phyloP scores from a whole-genome alignment of 2,329 filamentous ascomycete species.

The Aspergillus arachidicola region DNA sequence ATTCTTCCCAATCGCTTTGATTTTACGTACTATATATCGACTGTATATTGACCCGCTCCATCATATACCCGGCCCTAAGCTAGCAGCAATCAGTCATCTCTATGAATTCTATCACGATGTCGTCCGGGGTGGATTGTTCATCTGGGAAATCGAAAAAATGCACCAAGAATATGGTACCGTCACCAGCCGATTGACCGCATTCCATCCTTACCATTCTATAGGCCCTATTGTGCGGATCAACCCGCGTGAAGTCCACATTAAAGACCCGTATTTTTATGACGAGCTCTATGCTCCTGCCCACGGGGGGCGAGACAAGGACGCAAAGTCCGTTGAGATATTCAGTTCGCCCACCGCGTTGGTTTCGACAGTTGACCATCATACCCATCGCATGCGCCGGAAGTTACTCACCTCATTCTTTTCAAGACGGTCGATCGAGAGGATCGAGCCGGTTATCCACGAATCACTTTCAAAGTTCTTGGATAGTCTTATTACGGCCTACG shows the following conservation, averaged over 20 bases:
- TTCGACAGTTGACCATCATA: conserved; percentile 42
- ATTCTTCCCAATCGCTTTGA: too few relatives aligned
- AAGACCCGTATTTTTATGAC: conserved; percentile 38
- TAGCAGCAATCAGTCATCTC: conserved; percentile 30
- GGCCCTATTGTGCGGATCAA: conserved; percentile 42
- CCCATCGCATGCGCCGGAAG: conserved; percentile 34
- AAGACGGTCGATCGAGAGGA: too few relatives aligned
- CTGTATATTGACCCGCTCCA: conserved; percentile 36
- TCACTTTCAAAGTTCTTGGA: too few relatives aligned
- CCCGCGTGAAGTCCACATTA: conserved; percentile 40
- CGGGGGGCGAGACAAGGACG: conserved; percentile 28
- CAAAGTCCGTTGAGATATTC: conserved; percentile 15
- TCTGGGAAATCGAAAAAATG: conserved; percentile 25
- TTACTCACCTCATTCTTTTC: too few relatives aligned
- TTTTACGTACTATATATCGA: conserved; percentile 19
- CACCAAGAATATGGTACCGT: conserved; percentile 31
- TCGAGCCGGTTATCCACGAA: too few relatives aligned
- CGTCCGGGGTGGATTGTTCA: conserved; percentile 25
- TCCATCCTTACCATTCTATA: conserved; percentile 2
- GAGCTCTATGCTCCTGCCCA: conserved; percentile 30
- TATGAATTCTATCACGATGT: conserved; percentile 34
- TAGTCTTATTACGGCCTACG: too few relatives aligned
- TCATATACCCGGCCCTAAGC: conserved; percentile 35
- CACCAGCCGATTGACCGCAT: neutral
- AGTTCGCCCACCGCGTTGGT: conserved; percentile 23